Conservation (phyloP, 2,329 filamentous ascomycete species). For the Nannizziopsis barbatae region DNA sequence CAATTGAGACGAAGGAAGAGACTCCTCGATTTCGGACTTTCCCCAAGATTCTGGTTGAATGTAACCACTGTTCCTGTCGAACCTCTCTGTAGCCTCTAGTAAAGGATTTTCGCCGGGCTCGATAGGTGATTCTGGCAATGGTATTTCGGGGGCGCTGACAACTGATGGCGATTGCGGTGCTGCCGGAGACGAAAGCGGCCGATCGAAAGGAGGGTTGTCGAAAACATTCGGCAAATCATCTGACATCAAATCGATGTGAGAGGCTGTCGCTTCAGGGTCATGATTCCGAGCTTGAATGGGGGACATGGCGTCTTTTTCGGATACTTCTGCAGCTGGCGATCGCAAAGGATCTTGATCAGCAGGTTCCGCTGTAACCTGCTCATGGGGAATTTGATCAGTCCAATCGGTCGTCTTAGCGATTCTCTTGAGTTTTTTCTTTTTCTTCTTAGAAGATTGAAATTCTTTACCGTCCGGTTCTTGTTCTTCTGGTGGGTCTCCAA, state of each 20-base stretch:
- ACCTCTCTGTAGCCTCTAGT: neutral
- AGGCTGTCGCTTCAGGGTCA: neutral
- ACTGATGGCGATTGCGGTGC: neutral
- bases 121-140: neutral
- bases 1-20: too few relatives aligned
- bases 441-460: conserved; percentile 34
- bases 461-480: conserved; percentile 37
- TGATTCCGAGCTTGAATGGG: neutral
- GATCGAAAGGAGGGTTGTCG: too few relatives aligned
- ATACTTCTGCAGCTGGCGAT: conserved; percentile 4
- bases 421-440: conserved; percentile 27
- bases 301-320: neutral
- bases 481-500: neutral
- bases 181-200: neutral
- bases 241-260: neutral
- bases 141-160: neutral
- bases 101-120: neutral
- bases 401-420: conserved; percentile 31
- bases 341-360: conserved; percentile 9
- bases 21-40: too few relatives aligned
- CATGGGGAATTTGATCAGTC: conserved; percentile 36
- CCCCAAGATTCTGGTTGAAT: too few relatives aligned
- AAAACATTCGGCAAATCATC: neutral
- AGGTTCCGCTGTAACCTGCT: conserved; percentile 33
- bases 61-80: too few relatives aligned